Evolutionary conservation across 2,329 filamentous ascomycete genomes (phyloP).

Genomic region (Camillea tinctor): DNA sequence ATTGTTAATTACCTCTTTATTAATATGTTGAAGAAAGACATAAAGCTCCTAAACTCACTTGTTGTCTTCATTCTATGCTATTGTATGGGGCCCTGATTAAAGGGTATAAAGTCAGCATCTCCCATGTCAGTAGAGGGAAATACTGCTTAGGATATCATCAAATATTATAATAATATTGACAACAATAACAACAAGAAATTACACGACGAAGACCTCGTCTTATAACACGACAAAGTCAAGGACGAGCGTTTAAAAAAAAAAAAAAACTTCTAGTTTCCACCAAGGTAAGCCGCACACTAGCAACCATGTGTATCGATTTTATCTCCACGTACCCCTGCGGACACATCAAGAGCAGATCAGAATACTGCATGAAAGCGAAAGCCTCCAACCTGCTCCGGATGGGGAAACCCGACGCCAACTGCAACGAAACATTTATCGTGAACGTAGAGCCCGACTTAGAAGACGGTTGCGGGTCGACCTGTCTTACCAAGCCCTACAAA

Average conservation of each 20-base stretch:
- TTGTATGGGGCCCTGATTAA: neutral
- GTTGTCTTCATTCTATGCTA: neutral
- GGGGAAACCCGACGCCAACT: conserved; percentile 4
- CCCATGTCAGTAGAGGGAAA: neutral
- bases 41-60: neutral
- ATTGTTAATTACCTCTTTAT: neutral
- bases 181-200: neutral
- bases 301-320: conserved; percentile 12
- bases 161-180: neutral
- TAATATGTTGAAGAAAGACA: too few species aligned
- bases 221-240: neutral
- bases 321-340: conserved; percentile 26
- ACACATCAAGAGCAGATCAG: conserved; percentile 14
- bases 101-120: neutral
- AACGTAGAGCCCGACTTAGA: conserved; percentile 13
- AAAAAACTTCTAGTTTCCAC: neutral
- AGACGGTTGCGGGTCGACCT: conserved; percentile 19
- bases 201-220: neutral
- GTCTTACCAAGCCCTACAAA: conserved; percentile 21
- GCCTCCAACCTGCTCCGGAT: conserved; percentile 8
- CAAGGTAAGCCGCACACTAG: neutral
- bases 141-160: neutral
- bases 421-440: conserved; percentile 1
- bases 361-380: conserved; percentile 20
- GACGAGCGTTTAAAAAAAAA: neutral